Evolutionary conservation across 331 rosid genomes (phyloP).

Genomic region (Prunus yedoensis): DNA sequence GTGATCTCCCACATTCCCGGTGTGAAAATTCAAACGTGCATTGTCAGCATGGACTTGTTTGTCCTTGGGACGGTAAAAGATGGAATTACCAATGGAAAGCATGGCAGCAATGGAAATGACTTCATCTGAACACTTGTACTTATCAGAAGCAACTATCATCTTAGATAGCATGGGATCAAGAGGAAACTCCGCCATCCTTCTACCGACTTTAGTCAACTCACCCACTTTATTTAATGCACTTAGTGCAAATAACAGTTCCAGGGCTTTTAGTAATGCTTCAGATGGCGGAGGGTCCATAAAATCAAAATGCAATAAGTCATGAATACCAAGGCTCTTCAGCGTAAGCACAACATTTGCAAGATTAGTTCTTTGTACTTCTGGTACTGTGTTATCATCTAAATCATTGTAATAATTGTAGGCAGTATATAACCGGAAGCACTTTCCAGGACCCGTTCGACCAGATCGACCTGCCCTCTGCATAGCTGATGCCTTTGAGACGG

Average conservation of each 20-base stretch:
- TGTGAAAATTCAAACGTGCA: conserved; percentile 86
- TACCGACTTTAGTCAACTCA: conserved; percentile 84
- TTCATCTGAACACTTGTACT: conserved; percentile 82
- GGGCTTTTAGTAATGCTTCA: conserved; percentile 85
- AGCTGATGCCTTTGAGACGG: conserved; percentile 96
- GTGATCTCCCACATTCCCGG: conserved; percentile 97
- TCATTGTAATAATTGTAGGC: conserved; percentile 72
- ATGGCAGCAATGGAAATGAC: conserved; percentile 83
- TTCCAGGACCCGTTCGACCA: conserved; percentile 97
- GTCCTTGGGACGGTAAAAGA: conserved; percentile 94
- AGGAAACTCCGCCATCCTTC: conserved; percentile 98
- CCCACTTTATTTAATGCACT: conserved; percentile 86
- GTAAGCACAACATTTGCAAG: conserved; percentile 86
- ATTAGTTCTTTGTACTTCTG: conserved; percentile 90
- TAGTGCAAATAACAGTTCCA: conserved; percentile 87
- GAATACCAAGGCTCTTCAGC: conserved; percentile 89
- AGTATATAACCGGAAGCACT: conserved; percentile 86
- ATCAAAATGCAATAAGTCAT: conserved; percentile 77
- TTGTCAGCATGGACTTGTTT: conserved; percentile 98
- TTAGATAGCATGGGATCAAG: conserved; percentile 94
- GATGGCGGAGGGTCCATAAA: conserved; percentile 99
- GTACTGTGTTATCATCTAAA: conserved; percentile 84
- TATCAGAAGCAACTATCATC: conserved; percentile 92
- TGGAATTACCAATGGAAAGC: conserved; percentile 92
- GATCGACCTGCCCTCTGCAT: conserved; percentile 97